These are phyloP conservation scores for Pontederia paniculata DNA, from an alignment of 176 grass and related monocot species.

Conservation along the genomic window DNA sequence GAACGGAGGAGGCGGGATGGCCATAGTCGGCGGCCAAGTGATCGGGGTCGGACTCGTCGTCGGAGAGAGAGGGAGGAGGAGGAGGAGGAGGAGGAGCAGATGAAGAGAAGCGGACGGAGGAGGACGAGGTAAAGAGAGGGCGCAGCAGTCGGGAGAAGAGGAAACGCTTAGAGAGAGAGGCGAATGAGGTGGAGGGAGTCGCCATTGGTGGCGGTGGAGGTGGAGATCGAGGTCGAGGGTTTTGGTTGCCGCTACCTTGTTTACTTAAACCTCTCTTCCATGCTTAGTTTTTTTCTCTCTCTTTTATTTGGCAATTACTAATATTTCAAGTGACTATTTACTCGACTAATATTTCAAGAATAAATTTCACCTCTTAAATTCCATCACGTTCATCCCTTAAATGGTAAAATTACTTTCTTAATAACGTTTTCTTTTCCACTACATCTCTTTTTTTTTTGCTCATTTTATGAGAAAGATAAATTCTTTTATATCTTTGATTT, in stretches of 20 bases:
- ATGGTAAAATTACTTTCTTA: too few species aligned
- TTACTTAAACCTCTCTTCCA: neutral
- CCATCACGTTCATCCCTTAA: too few species aligned
- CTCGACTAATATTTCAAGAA: too few species aligned
- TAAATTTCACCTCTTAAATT: too few species aligned
- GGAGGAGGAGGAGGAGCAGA: constrained; percentile 25
- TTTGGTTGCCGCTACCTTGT: neutral
- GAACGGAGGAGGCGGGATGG: neutral
- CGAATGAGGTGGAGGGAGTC: constrained; percentile 17
- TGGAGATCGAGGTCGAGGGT: neutral
- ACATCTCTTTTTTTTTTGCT: too few species aligned
- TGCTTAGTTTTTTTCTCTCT: too few species aligned
- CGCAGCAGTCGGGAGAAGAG: constrained; percentile 20
- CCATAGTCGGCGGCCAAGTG: neutral
- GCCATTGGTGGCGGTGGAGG: constrained; percentile 27
- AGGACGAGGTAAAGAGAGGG: constrained; percentile 5
- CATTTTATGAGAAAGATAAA: too few species aligned
- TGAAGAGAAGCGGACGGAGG: neutral
- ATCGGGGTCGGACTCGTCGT: constrained; percentile 19
- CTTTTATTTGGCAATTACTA: too few species aligned
- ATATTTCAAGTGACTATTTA: too few species aligned
- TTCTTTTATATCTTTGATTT: too few species aligned
- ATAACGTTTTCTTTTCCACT: too few species aligned
- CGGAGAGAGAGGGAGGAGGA: constrained; percentile 19
- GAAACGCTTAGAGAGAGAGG: constrained; percentile 33